Evolutionary conservation across 2,329 filamentous ascomycete species (phyloP).

Genomic region (Pseudocercospora crystallina): DNA sequence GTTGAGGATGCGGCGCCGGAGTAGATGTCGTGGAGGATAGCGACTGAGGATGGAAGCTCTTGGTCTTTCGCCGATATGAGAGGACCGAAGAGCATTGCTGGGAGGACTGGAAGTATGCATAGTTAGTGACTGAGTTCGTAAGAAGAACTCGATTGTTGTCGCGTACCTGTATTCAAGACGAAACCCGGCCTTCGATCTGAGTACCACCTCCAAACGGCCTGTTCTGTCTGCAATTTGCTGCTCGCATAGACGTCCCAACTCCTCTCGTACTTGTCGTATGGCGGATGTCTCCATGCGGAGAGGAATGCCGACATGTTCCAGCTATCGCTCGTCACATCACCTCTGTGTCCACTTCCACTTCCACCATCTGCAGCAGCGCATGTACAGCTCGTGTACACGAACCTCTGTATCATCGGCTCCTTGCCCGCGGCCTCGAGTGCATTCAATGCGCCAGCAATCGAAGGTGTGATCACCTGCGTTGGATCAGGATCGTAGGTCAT

Average conservation of each 20-base stretch:
- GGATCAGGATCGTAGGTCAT: slow-evolving; percentile 42
- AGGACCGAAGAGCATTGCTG: slow-evolving; percentile 6
- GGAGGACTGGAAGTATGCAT: slow-evolving; percentile 15
- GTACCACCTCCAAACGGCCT: slow-evolving; percentile 45
- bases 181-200: slow-evolving; percentile 43
- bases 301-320: slow-evolving; percentile 40
- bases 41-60: no score
- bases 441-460: slow-evolving; percentile 36
- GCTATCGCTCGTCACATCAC: slow-evolving; percentile 34
- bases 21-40: no score
- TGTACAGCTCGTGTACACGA: slow-evolving; percentile 45
- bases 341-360: slow-evolving; percentile 32
- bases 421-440: slow-evolving; percentile 43
- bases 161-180: slow-evolving; percentile 39
- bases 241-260: slow-evolving; percentile 40
- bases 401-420: slow-evolving; percentile 43
- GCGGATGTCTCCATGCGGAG: slow-evolving; percentile 34
- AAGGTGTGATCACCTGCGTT: slow-evolving; percentile 44
- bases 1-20: no score
- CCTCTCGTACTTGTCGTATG: slow-evolving; percentile 23
- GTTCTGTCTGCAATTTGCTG: slow-evolving; percentile 46
- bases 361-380: slow-evolving; percentile 31
- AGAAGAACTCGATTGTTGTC: no score
- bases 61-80: neutral
- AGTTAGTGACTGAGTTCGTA: neutral